A percentile compares a stretch with the other conserved stretches of the same genome.
phyloP scores from a whole-genome alignment of 805 yeast genomes.

The Pichia sporocuriosa region DNA sequence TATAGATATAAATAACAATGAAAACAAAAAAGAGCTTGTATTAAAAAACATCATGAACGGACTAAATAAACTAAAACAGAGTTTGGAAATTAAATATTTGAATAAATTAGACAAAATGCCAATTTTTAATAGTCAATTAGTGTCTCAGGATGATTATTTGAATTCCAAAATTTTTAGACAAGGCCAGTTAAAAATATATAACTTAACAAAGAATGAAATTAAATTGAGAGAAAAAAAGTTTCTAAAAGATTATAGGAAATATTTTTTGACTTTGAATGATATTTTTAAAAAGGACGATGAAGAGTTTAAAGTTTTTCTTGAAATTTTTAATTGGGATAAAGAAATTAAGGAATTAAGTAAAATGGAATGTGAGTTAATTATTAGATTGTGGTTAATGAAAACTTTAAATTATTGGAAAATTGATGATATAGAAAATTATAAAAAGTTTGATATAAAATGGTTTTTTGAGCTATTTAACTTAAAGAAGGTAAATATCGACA shows the following conservation, averaged over 20 bases:
- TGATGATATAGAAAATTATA: not conserved
- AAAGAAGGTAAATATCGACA: not conserved
- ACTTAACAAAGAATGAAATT: constrained; percentile 32
- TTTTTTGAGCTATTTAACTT: constrained; percentile 13
- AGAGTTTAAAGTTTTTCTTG: constrained; percentile 11
- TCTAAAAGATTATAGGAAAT: constrained; percentile 27
- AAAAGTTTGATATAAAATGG: constrained; percentile 12
- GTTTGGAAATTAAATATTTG: constrained; percentile 42
- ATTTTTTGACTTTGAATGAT: constrained; percentile 22
- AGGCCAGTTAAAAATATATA: constrained; percentile 37
- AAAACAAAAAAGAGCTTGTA: constrained; percentile 40
- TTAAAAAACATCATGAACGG: constrained; percentile 58
- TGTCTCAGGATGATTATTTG: constrained; percentile 11
- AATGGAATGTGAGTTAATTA: constrained; percentile 17
- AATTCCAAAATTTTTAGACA: constrained; percentile 32
- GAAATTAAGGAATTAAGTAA: constrained; percentile 10
- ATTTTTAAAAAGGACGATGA: constrained; percentile 19
- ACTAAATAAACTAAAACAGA: constrained; percentile 44
- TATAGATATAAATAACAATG: constrained; percentile 44
- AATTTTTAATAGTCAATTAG: constrained; percentile 4
- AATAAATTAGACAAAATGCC: constrained; percentile 17
- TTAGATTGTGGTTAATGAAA: constrained; percentile 21
- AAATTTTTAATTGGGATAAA: constrained; percentile 7
- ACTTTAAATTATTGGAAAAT: constrained; percentile 9
- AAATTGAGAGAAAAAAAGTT: constrained; percentile 38